Conservation (phyloP, 2,329 filamentous ascomycete genomes). For the Atkinsonella texensis region DNA sequence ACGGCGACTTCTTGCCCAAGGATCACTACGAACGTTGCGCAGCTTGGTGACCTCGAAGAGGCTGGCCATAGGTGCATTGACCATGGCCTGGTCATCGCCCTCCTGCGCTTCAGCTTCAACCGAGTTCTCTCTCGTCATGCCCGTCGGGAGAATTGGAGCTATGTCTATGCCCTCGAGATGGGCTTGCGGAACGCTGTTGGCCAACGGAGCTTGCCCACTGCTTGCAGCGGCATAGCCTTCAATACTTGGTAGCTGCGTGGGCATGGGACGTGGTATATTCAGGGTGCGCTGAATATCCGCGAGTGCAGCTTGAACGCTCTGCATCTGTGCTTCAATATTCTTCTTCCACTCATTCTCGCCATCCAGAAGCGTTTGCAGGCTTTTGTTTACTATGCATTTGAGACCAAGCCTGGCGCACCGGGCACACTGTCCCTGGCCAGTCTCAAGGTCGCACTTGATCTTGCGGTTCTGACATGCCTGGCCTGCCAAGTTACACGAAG, state of each 20-base stretch:
- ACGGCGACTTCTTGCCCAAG: slow-evolving; percentile 10
- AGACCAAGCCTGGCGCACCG: slow-evolving; percentile 37
- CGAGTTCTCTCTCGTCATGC: slow-evolving; percentile 22
- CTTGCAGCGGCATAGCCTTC: neutral
- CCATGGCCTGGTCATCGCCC: slow-evolving; percentile 16
- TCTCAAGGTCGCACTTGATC: slow-evolving; percentile 39
- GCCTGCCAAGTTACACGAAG: slow-evolving; percentile 10
- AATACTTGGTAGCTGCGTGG: neutral
- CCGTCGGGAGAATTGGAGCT: slow-evolving; percentile 9
- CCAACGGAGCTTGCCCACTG: neutral
- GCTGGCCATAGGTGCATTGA: slow-evolving; percentile 20
- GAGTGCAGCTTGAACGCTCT: slow-evolving; percentile 15
- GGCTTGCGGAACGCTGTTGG: neutral
- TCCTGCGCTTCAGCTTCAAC: slow-evolving; percentile 13
- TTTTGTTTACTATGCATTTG: slow-evolving; percentile 42
- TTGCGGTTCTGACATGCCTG: slow-evolving; percentile 40
- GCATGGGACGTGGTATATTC: slow-evolving; percentile 7
- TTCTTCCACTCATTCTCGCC: slow-evolving; percentile 35
- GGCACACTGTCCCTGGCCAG: slow-evolving; percentile 31
- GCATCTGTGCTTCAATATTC: slow-evolving; percentile 17
- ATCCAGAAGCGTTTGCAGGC: slow-evolving; percentile 41
- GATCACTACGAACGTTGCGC: slow-evolving; percentile 21
- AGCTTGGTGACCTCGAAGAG: slow-evolving; percentile 21
- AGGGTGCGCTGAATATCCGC: slow-evolving; percentile 15
- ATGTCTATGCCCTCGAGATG: neutral